A percentile compares a stretch with the other conserved stretches of the same genome.
Evolutionary conservation across 148 eudicot genomes (phyloP).

Genomic region (Rhododendron kiyosumense): DNA sequence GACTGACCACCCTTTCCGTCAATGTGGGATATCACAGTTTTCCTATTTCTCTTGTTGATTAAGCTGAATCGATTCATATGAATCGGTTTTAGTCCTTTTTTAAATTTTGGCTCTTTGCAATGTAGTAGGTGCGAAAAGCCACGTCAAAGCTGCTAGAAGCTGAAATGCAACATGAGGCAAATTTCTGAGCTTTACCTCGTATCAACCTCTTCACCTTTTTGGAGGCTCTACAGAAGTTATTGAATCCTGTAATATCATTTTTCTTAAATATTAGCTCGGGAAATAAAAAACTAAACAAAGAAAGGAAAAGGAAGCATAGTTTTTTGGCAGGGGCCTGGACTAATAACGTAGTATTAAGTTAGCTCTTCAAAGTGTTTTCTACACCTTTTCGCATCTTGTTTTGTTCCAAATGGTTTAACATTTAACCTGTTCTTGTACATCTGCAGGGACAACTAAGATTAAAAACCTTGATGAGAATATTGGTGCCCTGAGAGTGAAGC

Average conservation of each 20-base stretch:
- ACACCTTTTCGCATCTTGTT: not conserved
- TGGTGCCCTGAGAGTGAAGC: constrained; percentile 17
- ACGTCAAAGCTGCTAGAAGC: not conserved
- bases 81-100: not conserved
- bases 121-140: not conserved
- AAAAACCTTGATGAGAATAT: constrained; percentile 21
- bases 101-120: not conserved
- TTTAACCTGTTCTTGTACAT: not conserved
- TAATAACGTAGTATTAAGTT: not conserved
- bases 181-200: not conserved
- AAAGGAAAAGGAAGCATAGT: not conserved
- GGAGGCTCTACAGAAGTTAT: not conserved
- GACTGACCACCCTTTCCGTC: not conserved
- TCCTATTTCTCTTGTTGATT: not conserved
- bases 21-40: not conserved
- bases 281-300: not conserved
- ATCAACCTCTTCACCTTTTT: not conserved
- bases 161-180: not conserved
- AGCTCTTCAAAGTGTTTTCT: not conserved
- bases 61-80: not conserved
- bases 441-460: constrained; percentile 19
- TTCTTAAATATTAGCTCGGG: not conserved
- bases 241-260: not conserved
- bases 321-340: not conserved
- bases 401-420: not conserved